Base-by-base conservation (phyloP, 2,329 filamentous ascomycete genomes). In the Penicillium rolfsii region DNA sequence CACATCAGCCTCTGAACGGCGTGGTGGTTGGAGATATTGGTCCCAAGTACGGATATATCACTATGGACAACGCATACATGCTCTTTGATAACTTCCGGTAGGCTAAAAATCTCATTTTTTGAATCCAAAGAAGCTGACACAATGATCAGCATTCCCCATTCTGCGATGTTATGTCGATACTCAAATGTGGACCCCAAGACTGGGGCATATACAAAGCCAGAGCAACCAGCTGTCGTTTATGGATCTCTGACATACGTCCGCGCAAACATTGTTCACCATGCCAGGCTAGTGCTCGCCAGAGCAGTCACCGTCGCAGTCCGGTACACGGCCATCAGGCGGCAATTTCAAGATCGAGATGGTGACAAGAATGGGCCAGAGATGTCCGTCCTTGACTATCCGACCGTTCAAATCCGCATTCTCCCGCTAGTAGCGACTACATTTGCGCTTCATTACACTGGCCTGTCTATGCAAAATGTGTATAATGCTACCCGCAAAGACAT, bases 41-140 rank as follows among this genome's bases (percentile, higher is more conserved):
- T 2, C 81, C 82, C n/a, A 84, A 84, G 59, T 83, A 84, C 66
- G 82, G 82, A 8, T 84, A 84, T 63, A 77, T 80, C 24, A 77
- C 76, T 3, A 82, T 83, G 81, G 81, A 84, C 60, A 84, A 84
- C 59, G 82, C 80, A 0, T 84, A 84, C 68, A 81, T 83, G 79
- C 75, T 84, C 4, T 84, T 84, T 70, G 71, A 83, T 59, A 73
- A 81, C 45, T 76, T 77, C 64, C 73, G 77, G 33, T 70, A 54
- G n/a, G 16, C 52, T 36, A 5, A 12, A 22, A 9, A n/a, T 11
- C 26, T 7, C 36, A 11, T 38, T 5, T 16, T 72, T 49, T 22
- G 12, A 11, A 9, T 8, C 40, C 5, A 11, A 2, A 1, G 30
- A 41, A 2, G n/a, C 28, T 52, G 24, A 33, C 2, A 2, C 2